A percentile compares a stretch with the other conserved stretches of the same genome.
Conservation (phyloP, 2,329 filamentous ascomycete species). For the Colletotrichum siamense region DNA sequence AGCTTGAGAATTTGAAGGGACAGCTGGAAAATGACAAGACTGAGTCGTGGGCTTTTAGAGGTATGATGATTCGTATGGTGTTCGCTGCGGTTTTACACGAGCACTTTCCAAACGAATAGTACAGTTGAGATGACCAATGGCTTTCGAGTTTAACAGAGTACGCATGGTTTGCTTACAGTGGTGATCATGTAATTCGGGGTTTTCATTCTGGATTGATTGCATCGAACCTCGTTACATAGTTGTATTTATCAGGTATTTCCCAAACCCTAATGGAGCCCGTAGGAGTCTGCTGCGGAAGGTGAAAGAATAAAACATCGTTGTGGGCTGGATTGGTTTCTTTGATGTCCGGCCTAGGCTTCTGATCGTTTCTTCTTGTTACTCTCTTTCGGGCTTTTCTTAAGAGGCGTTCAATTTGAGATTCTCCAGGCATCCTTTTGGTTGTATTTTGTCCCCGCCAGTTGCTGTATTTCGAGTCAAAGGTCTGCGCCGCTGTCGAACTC, state of each 20-base stretch:
- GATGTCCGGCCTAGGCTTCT: neutral
- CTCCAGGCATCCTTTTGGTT: neutral
- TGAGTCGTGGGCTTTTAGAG: neutral
- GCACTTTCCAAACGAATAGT: neutral
- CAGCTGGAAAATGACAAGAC: neutral
- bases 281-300: neutral
- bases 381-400: neutral
- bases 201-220: neutral
- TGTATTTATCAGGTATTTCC: neutral
- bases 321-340: neutral
- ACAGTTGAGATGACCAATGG: neutral
- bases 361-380: neutral
- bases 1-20: neutral
- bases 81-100: neutral
- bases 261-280: too few species aligned
- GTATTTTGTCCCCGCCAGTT: neutral
- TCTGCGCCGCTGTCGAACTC: neutral
- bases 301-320: neutral
- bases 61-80: neutral
- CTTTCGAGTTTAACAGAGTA: neutral
- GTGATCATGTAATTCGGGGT: neutral
- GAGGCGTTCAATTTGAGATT: neutral
- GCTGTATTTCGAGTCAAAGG: neutral
- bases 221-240: neutral
- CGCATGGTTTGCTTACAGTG: neutral